Base-by-base conservation (phyloP, 2,329 filamentous ascomycete genomes). In the Claviceps sp. region DNA sequence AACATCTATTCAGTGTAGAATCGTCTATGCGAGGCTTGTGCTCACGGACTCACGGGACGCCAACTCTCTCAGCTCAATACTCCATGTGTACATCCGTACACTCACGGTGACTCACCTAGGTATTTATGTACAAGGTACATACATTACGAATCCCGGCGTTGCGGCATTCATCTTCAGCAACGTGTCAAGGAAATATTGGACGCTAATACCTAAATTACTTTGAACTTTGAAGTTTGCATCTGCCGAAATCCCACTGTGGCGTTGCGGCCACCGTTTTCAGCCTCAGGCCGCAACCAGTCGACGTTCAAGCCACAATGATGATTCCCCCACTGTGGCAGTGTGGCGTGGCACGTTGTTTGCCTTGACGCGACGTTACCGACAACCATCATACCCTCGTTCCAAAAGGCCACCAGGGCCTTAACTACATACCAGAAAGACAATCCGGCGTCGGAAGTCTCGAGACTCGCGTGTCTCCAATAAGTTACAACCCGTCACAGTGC, bases 251-350 rank as follows among this genome's bases (percentile, higher is more conserved):
- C 14, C 24, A 30, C n/a, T 30, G 20, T 34, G 22, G 43, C 43
- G 6, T 45, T 20, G 4, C 26, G 26, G 9, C 26, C 44, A 43
- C 13, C 16, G 50, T 5, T 26, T 34, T 20, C 24, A 38, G 52
- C 46, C 52, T 51, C 30, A 54, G 52, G 52, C 51, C 48, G 48
- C 45, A 51, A 46, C 18, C 20, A 26, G 26, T 16, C 18, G 9
- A 30, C 14, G 14, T 18, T 30, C 49, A 44, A 49, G 40, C 49
- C 49, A 44, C 49, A 50, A 14, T 14, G 8, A n/a, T 37, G 18
- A 8, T 14, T 16, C 44, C 8, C 34, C n/a, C 49, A 47, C 40
- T 47, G 26, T 22, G 38, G n/a, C n/a, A n/a, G n/a, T n/a, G n/a
- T n/a, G n/a, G n/a, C n/a, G n/a, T n/a, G n/a, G 37, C 47, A 42